Evolutionary conservation across 2,329 filamentous ascomycete species (phyloP), one percentile per base, ranked within the genome.

Genomic region (Epichloe hybrida): DNA sequence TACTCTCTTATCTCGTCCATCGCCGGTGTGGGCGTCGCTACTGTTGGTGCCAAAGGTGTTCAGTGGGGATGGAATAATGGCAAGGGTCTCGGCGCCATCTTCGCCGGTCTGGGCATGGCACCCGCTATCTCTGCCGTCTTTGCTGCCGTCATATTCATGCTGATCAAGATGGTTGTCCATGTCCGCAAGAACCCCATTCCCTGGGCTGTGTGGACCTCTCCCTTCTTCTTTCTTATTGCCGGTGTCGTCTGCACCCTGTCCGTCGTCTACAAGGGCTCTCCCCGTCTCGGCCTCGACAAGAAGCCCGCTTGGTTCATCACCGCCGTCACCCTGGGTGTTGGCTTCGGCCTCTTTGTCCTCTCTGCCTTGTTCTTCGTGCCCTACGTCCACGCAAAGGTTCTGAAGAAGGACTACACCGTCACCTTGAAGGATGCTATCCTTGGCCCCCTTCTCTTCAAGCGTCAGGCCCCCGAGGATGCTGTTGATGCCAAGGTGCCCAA

Each of bases 221-320:
- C 9, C 9, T 79, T 85, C 69, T 89, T 83, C 71, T 89, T 89
- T 75, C 78, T 88, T 51, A 77, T 89, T 53, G 83, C 85, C 51
- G 83, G 75, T 50, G 86, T 83, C 52, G 69, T 89, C 60, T 87
- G 84, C 69, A 85, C 84, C 0, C 73, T 90, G 5, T 87, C 83
- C 42, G 81, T 90, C 59, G 84, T 89, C 58, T 88, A 87, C 76
- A 88, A 89, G 74, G 85, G 85, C 35, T 87, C 84, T 9, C 84
- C 85, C 23, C 81, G 72, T 53, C 75, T 86, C 34, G 74, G 75
- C 21, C 70, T 87, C 31, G 72, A 69, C 69, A 78, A 83, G 67
- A 84, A 83, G 72, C 81, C 84, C 2, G 65, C 66, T 8, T 81
- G 77, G 75, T 88, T 79, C 61, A 78, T 88, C 54, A 81, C 74